Evolutionary conservation across 1,284 basidiomycete genomes (phyloP), one percentile per base, ranked within the genome.

Genomic region (Pseudozyma thailandica): DNA sequence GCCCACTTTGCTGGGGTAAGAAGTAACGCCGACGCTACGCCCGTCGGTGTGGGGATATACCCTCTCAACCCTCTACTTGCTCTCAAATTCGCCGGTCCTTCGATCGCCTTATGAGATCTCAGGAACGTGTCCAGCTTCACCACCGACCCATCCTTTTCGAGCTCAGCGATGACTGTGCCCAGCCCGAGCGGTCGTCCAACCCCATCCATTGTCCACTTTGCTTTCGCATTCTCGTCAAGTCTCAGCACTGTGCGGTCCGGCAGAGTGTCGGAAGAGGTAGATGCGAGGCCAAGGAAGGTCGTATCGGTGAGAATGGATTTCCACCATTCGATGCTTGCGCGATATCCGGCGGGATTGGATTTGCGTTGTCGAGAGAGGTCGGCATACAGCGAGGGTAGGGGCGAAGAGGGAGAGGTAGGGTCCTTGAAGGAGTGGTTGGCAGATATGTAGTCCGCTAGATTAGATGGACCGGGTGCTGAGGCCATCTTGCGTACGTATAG

Each of bases 251-350:
- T 55, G 1, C 54, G 37, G 38, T 64, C 53, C 7, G 27, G 39
- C 10, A 23, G 4, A 23, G 48, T 30, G 1, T 45, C 2, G 26
- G 20, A 18, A 13, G 42, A 10, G 6, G 35, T 7, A 20, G 45
- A 35, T 26, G 75, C 66, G n/a, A 71, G 46, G 6, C 71, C 74
- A 5, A 39, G 13, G 37, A 73, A 72, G 6, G 91, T 87, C 6
- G 90, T 83, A 13, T 86, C 86, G 65, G 90, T 87, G 3, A 97
- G 84, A 0, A 89, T 89, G 35, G 84, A 84, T 37, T 87, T 87
- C 94, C 94, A 97, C 93, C 93, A 96, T 58, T 90, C 88, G 31
- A 94, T 85, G 78, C 91, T 92, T 15, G 91, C 88, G 35, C 88
- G 85, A 83, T 90, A 97, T 3, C 92, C 90, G 4, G 90, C 87